Percentiles rank a stretch among this genome's conserved stretches.
Evolutionary conservation across 495 filamentous ascomycete species (phyloP).

Genomic region (Polyplosphaeria fusca): DNA sequence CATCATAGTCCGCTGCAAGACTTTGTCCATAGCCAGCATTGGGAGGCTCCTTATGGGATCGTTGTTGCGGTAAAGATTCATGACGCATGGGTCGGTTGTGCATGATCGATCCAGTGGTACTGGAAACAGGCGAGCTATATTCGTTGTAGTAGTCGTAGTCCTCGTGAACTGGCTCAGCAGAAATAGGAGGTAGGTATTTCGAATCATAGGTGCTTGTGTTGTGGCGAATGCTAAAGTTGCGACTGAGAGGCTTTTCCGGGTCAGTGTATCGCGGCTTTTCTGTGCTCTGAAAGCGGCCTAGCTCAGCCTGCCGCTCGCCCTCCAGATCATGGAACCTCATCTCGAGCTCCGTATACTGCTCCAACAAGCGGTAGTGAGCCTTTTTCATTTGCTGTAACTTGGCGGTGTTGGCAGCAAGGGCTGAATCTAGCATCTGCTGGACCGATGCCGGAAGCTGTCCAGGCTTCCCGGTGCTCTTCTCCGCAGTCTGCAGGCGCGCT

Average conservation of each 20-base stretch:
- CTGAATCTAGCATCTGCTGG: slow-evolving; percentile 50
- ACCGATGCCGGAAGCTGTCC: slow-evolving; percentile 38
- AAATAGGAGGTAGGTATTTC: slow-evolving; percentile 14
- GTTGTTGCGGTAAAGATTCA: slow-evolving; percentile 18
- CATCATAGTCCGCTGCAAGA: slow-evolving; percentile 26
- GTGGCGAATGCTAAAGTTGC: slow-evolving; percentile 12
- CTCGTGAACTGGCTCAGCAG: background rate
- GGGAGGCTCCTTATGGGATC: background rate
- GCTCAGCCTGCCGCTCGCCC: slow-evolving; percentile 17
- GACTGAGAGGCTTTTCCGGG: slow-evolving; percentile 13
- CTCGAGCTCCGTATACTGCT: slow-evolving; percentile 41
- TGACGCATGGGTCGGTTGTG: slow-evolving; percentile 22
- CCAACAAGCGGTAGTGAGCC: slow-evolving; percentile 43
- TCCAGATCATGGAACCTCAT: slow-evolving; percentile 36
- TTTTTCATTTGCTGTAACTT: slow-evolving; percentile 49
- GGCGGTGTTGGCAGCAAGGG: slow-evolving; percentile 44
- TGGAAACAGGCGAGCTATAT: slow-evolving; percentile 28
- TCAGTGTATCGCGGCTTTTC: slow-evolving; percentile 9
- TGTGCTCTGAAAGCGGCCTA: slow-evolving; percentile 5
- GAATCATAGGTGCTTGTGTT: slow-evolving; percentile 12
- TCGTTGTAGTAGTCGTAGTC: slow-evolving; percentile 25
- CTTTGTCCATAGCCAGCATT: slow-evolving; percentile 19
- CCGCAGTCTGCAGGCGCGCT: slow-evolving; percentile 39
- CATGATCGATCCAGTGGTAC: slow-evolving; percentile 7
- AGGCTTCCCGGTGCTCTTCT: slow-evolving; percentile 25